Percentiles rank a stretch among this genome's conserved stretches.
phyloP scores from a whole-genome alignment of 805 yeast species.

The Saitoella complicata region DNA sequence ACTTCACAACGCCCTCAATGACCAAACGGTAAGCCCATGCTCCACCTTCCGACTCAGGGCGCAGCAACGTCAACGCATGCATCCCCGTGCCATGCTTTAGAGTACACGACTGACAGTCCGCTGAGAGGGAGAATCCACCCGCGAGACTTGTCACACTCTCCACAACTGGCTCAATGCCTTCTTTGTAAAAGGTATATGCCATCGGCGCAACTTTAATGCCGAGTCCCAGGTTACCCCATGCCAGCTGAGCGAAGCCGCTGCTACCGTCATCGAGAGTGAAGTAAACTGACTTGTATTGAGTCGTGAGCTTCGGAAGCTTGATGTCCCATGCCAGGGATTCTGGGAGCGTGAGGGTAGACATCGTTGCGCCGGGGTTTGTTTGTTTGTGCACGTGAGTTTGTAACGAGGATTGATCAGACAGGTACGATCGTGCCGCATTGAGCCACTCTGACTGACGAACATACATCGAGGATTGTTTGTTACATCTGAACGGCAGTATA shows the following conservation, averaged over 20 bases:
- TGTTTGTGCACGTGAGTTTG: too few relatives aligned
- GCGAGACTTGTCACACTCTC: not conserved
- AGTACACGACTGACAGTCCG: not conserved
- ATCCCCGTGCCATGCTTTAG: not conserved
- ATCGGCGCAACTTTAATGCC: slow-evolving; percentile 1
- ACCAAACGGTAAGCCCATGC: not conserved
- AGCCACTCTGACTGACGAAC: too few relatives aligned
- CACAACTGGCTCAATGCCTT: not conserved
- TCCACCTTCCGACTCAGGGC: not conserved
- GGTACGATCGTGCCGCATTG: too few relatives aligned
- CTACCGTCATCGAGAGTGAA: slow-evolving; percentile 1
- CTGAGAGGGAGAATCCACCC: not conserved
- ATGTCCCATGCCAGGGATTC: not conserved
- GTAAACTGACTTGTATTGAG: slow-evolving; percentile 3
- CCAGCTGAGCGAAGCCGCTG: slow-evolving; percentile 1
- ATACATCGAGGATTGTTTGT: too few relatives aligned
- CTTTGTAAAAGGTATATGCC: slow-evolving; percentile 1
- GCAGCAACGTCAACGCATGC: not conserved
- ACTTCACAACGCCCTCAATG: not conserved
- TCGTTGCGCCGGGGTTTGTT: too few relatives aligned
- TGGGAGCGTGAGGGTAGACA: too few relatives aligned
- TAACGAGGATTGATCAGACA: too few relatives aligned
- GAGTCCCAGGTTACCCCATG: slow-evolving; percentile 3
- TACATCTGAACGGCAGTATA: too few relatives aligned
- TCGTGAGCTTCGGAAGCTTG: not conserved